Conservation (phyloP, 2,329 filamentous ascomycete species). For the Pestalotiopsis sp. region DNA sequence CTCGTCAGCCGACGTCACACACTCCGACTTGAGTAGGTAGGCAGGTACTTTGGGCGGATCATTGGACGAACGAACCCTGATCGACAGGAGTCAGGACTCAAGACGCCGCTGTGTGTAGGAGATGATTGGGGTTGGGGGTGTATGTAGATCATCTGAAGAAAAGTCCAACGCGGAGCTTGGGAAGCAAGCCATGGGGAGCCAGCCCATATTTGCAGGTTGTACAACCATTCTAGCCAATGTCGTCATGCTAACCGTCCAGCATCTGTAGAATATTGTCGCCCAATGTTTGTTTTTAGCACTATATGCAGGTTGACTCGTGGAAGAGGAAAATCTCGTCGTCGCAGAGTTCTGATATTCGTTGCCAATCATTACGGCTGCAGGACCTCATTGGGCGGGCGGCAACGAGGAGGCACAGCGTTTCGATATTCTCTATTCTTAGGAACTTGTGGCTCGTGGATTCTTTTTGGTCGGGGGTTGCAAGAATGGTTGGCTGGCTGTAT, state of each 20-base stretch:
- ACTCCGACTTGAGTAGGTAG: neutral
- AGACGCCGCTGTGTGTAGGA: neutral
- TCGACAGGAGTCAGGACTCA: conserved; percentile 11
- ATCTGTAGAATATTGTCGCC: neutral
- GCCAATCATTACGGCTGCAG: neutral
- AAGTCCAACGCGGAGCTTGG: neutral
- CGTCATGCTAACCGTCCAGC: neutral
- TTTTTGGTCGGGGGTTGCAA: neutral
- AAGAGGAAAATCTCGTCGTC: neutral
- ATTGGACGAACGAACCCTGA: conserved; percentile 7
- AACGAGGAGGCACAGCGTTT: conserved; percentile 18
- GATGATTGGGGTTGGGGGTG: neutral
- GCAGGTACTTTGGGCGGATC: neutral
- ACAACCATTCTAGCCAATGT: conserved; percentile 3
- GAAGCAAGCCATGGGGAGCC: no score
- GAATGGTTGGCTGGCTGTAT: conserved; percentile 7
- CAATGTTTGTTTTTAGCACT: neutral
- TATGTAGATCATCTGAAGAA: neutral
- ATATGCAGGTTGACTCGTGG: neutral
- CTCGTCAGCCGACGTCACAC: neutral
- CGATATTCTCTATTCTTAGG: conserved; percentile 19
- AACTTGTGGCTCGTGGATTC: neutral
- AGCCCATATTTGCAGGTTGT: neutral
- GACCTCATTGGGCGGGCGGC: conserved; percentile 11
- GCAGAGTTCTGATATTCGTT: neutral